Conservation (phyloP, 2,329 filamentous ascomycete genomes). For the Fusarium compactum region DNA sequence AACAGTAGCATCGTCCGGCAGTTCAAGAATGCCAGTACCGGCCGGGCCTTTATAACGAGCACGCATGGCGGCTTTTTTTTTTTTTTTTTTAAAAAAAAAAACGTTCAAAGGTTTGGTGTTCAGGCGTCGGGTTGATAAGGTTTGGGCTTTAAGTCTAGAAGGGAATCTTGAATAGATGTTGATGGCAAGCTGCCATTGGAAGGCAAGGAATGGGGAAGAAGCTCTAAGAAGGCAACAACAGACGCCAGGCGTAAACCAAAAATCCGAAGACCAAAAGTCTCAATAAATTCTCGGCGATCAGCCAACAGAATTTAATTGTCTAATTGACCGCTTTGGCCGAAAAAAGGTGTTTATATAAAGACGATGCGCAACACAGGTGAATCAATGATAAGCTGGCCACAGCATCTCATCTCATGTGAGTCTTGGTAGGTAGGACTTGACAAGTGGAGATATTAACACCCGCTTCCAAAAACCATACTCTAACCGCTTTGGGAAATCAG, state of each 20-base stretch:
- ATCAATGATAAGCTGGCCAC: conserved; percentile 2
- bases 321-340: neutral
- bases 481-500: conserved; percentile 5
- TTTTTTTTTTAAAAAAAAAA: too few species aligned
- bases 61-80: conserved; percentile 66
- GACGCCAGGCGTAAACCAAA: neutral
- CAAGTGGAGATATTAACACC: conserved; percentile 2
- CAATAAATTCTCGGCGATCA: neutral
- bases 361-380: neutral
- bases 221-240: neutral
- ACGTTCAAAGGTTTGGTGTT: neutral
- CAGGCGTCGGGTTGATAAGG: neutral
- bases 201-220: conserved; percentile 28
- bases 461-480: neutral
- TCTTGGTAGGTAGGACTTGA: neutral
- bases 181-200: conserved; percentile 7
- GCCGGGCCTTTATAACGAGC: conserved; percentile 80
- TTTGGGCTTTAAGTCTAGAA: neutral
- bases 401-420: conserved; percentile 10
- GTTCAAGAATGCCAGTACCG: conserved; percentile 76
- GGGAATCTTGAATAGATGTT: neutral
- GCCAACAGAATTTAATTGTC: neutral
- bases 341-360: neutral
- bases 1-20: conserved; percentile 76
- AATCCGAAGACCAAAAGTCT: neutral